These are phyloP conservation scores for Scheffersomyces quercinus DNA, from an alignment of 1,139 yeast genomes.

Conservation along the genomic window DNA sequence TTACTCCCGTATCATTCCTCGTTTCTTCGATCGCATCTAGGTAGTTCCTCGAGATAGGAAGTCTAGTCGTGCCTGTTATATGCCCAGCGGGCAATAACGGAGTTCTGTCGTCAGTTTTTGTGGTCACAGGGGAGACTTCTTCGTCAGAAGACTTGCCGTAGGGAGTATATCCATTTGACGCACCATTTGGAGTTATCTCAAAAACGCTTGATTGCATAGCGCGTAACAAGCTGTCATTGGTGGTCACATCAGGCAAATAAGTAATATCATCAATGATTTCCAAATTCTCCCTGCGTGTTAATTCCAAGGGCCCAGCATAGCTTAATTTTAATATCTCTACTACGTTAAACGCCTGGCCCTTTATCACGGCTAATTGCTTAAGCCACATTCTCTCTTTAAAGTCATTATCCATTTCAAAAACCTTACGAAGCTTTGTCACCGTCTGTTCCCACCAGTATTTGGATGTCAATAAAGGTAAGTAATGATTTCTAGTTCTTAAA, in stretches of 20 bases:
- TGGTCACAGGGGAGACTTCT: not conserved
- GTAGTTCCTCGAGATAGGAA: not conserved
- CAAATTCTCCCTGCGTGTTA: constrained; percentile 59
- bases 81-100: constrained; percentile 6
- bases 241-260: constrained; percentile 48
- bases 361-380: constrained; percentile 68
- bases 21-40: not conserved
- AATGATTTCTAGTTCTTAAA: constrained; percentile 55
- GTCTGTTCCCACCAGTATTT: constrained; percentile 73
- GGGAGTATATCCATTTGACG: not conserved
- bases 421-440: constrained; percentile 43
- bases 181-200: constrained; percentile 10
- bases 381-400: constrained; percentile 68
- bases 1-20: not conserved
- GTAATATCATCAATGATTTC: constrained; percentile 62
- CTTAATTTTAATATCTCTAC: constrained; percentile 61
- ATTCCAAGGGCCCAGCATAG: constrained; percentile 67
- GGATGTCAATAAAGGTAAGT: constrained; percentile 59
- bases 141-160: not conserved
- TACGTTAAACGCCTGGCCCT: constrained; percentile 79
- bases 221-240: constrained; percentile 13
- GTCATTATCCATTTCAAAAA: constrained; percentile 58
- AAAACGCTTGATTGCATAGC: constrained; percentile 24
- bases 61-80: not conserved
- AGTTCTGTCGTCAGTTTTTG: constrained; percentile 6